Percentiles rank a stretch among this genome's conserved stretches.
phyloP scores from a whole-genome alignment of 2,329 filamentous ascomycete species.

The Trichoderma cornu-damae region DNA sequence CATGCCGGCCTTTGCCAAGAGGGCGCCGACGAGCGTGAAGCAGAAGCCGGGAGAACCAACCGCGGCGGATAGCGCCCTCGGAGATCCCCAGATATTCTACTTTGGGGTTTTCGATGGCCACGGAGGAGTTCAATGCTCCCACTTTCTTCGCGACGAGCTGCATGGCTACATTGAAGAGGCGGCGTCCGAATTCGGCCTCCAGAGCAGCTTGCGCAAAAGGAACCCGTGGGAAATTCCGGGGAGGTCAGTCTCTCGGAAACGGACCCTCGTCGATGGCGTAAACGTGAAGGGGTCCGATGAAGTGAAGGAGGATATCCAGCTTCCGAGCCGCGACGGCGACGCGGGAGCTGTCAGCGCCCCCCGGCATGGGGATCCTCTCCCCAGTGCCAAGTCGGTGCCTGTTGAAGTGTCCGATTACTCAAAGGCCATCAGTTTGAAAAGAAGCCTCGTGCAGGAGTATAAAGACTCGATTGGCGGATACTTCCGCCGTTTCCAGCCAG shows the following conservation, averaged over 20 bases:
- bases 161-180: slow-evolving; percentile 86
- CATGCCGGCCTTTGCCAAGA: slow-evolving; percentile 85
- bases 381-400: slow-evolving; percentile 41
- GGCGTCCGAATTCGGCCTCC: slow-evolving; percentile 67
- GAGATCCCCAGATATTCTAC: slow-evolving; percentile 95
- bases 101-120: slow-evolving; percentile 97
- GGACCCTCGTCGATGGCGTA: slow-evolving; percentile 33
- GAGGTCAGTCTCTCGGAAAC: slow-evolving; percentile 24
- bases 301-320: slow-evolving; percentile 35
- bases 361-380: slow-evolving; percentile 35
- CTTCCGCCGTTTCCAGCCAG: slow-evolving; percentile 82
- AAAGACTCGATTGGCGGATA: slow-evolving; percentile 85
- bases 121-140: slow-evolving; percentile 82
- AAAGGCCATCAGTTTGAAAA: slow-evolving; percentile 64
- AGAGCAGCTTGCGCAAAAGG: slow-evolving; percentile 62
- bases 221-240: slow-evolving; percentile 28
- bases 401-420: slow-evolving; percentile 49
- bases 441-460: slow-evolving; percentile 69
- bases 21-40: slow-evolving; percentile 61
- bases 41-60: slow-evolving; percentile 56
- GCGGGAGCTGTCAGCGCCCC: slow-evolving; percentile 33
- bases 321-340: slow-evolving; percentile 30
- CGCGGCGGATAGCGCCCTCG: slow-evolving; percentile 69
- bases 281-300: slow-evolving; percentile 49
- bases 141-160: slow-evolving; percentile 76